Conservation (phyloP, 768 basidiomycete genomes). For the Ramaria sp. region DNA sequence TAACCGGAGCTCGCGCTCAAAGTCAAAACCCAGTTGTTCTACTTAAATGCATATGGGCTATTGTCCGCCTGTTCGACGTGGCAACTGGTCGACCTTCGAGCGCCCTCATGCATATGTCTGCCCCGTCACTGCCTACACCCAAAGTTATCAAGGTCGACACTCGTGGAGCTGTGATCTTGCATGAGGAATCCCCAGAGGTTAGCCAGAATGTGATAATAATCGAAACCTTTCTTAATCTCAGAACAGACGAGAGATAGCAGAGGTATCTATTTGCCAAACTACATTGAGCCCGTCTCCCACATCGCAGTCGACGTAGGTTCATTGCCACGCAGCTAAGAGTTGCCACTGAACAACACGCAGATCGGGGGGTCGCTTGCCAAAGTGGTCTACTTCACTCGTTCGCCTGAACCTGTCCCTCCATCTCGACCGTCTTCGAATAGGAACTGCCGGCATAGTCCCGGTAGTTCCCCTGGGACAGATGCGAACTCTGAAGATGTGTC, state of each 20-base stretch:
- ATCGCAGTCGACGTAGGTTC: conserved; percentile 89
- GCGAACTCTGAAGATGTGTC: conserved; percentile 20
- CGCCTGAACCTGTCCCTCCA: conserved; percentile 73
- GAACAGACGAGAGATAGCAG: conserved; percentile 83
- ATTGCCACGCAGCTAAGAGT: not conserved
- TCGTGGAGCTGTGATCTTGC: conserved; percentile 83
- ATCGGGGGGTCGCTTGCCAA: conserved; percentile 96
- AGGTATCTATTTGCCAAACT: conserved; percentile 94
- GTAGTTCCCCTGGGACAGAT: conserved; percentile 26
- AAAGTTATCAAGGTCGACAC: conserved; percentile 92
- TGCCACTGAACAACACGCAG: conserved; percentile 29
- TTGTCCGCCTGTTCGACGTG: not conserved
- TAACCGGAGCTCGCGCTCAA: not conserved
- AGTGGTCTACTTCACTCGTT: conserved; percentile 96
- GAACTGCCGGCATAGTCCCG: conserved; percentile 30
- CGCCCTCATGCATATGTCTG: conserved; percentile 18
- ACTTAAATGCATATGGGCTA: not conserved
- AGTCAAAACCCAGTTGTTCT: not conserved
- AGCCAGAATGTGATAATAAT: conserved; percentile 9
- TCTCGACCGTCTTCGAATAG: conserved; percentile 52
- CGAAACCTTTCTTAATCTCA: conserved; percentile 10
- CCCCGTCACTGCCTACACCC: conserved; percentile 64
- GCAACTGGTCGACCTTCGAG: not conserved
- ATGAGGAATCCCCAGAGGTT: conserved; percentile 92
- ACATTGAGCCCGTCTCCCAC: conserved; percentile 95